Evolutionary conservation across 23 red algal genomes (phyloP).

Genomic region (Gracilaria caudata): DNA sequence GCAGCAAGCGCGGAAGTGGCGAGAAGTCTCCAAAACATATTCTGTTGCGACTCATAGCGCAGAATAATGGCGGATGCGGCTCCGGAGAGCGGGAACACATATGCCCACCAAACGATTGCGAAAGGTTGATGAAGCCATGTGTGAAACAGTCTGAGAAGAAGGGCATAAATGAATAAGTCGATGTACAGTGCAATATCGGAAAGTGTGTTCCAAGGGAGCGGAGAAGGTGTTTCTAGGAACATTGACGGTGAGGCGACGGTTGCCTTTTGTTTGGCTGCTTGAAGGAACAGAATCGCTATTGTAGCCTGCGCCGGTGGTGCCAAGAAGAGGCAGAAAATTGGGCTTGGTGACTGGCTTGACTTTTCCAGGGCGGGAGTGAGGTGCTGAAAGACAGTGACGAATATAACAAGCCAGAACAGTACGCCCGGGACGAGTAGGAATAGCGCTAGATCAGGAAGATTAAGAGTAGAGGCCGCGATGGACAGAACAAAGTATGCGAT

Average conservation of each 20-base stretch:
- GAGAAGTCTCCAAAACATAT: slow-evolving; percentile 6
- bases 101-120: slow-evolving; percentile 26
- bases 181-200: slow-evolving; percentile 12
- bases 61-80: slow-evolving; percentile 20
- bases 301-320: slow-evolving; percentile 36
- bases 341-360: neutral
- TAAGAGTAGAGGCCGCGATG: neutral
- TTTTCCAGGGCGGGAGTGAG: neutral
- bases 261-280: neutral
- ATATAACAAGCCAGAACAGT: slow-evolving; percentile 33
- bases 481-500: slow-evolving; percentile 30
- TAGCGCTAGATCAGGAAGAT: neutral
- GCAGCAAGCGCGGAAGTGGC: neutral
- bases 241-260: neutral
- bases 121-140: slow-evolving; percentile 22
- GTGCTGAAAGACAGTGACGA: slow-evolving; percentile 38
- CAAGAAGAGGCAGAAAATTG: slow-evolving; percentile 35
- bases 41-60: neutral
- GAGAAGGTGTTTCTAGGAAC: slow-evolving; percentile 5
- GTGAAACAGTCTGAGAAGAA: slow-evolving; percentile 8
- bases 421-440: slow-evolving; percentile 14
- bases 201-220: neutral
- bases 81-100: slow-evolving; percentile 15
- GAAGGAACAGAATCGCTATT: slow-evolving; percentile 17
- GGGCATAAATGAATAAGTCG: slow-evolving; percentile 20